Evolutionary conservation across 805 yeast genomes (phyloP).

Genomic region (Ogataea zsoltii): DNA sequence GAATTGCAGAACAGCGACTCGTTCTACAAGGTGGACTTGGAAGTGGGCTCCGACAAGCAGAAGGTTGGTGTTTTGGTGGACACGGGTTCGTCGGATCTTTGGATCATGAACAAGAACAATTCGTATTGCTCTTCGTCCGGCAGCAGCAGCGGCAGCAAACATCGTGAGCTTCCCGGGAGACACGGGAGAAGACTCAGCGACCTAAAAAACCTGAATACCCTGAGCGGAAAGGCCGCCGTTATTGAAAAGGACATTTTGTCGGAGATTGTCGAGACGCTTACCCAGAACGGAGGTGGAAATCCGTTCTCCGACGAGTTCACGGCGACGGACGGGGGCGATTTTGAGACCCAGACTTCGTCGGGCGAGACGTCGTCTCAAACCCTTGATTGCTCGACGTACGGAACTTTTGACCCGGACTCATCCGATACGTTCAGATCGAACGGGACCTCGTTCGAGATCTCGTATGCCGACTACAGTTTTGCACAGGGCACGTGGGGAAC

Average conservation of each 20-base stretch:
- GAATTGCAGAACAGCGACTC: constrained; percentile 39
- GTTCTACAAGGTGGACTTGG: constrained; percentile 47
- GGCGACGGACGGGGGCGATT: background rate
- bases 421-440: constrained; percentile 44
- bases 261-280: background rate
- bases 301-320: background rate
- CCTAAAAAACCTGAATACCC: constrained; percentile 8
- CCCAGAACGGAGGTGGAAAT: background rate
- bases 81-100: constrained; percentile 75
- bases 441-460: constrained; percentile 42
- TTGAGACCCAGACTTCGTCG: constrained; percentile 3
- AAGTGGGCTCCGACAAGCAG: constrained; percentile 61
- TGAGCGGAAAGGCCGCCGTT: background rate
- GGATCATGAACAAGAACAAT: constrained; percentile 55
- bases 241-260: background rate
- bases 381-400: constrained; percentile 45
- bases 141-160: background rate
- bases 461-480: constrained; percentile 49
- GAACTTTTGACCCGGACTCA: constrained; percentile 46
- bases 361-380: constrained; percentile 19
- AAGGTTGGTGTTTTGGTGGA: constrained; percentile 61
- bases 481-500: constrained; percentile 60
- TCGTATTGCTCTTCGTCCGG: constrained; percentile 40
- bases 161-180: background rate
- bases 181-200: constrained; percentile 8